Base-by-base conservation (phyloP, 177 flowering plant species). In the Vitis hybrid region DNA sequence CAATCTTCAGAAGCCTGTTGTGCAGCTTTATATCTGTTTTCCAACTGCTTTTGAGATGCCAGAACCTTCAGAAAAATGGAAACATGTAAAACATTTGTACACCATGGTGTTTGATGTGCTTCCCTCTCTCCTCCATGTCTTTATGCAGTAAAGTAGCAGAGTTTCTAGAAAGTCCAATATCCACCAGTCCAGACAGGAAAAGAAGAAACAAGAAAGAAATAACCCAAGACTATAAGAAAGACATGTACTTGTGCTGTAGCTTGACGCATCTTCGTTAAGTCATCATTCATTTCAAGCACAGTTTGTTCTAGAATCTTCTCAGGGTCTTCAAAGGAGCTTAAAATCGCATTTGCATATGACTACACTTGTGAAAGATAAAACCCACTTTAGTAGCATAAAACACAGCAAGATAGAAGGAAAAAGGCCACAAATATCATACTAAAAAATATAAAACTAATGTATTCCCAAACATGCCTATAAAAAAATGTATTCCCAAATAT, bases 261-360 rank as follows among this genome's bases (percentile, higher is more conserved):
- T 70, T 90, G 96, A 51, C 96, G 93, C 96, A 90, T 82, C 80
- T 90, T 90, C 64, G 80, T 83, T 80, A 90, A 79, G 77, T 90
- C 96, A 55, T 87, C 88, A 75, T 88, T 90, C 96, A 90, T 90
- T 76, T 90, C 96, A 58, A 86, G 72, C 22, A 88, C 96, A 26
- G 89, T 65, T 78, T 90, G 96, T 63, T 90, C 96, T 71, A 90
- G 78, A 29, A 90, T 88, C 82, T 90, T 90, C 77, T 90, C 96
- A 11, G 96, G 96, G 67, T 90, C 96, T 81, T 88, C 96, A 75
- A 90, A 82, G 57, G 91, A 58, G 75, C 91, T 90, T 68, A 90
- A 14, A 63, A 90, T 2, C 19, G 93, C 85, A 85, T 86, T 88
- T 68, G 91, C 96, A 79, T 90, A 90, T 63, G 96, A 90, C 92